Evolutionary conservation across 2,329 filamentous ascomycete genomes (phyloP).

Genomic region (Colletotrichum euphorbiae): DNA sequence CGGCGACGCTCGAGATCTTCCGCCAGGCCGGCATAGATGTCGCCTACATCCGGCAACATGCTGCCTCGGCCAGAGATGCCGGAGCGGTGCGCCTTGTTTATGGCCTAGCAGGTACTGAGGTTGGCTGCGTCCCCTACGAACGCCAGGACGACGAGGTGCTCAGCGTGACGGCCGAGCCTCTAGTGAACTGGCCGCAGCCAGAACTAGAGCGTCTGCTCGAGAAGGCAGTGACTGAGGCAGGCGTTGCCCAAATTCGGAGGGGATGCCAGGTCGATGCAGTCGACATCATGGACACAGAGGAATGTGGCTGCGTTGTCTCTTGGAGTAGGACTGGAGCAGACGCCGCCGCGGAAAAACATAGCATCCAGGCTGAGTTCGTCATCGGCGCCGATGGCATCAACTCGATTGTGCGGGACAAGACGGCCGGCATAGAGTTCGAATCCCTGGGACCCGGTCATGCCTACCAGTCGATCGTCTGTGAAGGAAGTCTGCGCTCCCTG

Average conservation of each 20-base stretch:
- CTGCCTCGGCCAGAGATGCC: constrained; percentile 28
- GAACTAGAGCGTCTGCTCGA: constrained; percentile 26
- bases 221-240: constrained; percentile 3
- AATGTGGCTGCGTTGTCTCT: constrained; percentile 26
- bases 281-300: not conserved
- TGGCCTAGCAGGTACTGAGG: constrained; percentile 27
- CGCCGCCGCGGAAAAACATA: not conserved
- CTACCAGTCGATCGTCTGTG: constrained; percentile 30
- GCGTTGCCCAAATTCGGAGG: constrained; percentile 19
- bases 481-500: constrained; percentile 28
- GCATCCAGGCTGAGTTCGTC: constrained; percentile 25
- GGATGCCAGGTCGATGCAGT: constrained; percentile 27
- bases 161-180: constrained; percentile 34
- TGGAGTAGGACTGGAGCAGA: not conserved
- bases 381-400: constrained; percentile 31
- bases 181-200: constrained; percentile 32
- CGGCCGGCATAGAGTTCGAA: constrained; percentile 20
- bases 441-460: constrained; percentile 21
- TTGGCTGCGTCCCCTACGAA: constrained; percentile 36
- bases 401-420: constrained; percentile 26
- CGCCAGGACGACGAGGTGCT: constrained; percentile 29
- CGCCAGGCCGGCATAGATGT: constrained; percentile 34
- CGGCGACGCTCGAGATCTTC: constrained; percentile 39
- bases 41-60: constrained; percentile 28
- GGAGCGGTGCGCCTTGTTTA: constrained; percentile 34